Base-by-base conservation (phyloP, 257 asterid genomes). In the Jacaranda mimosifolia region DNA sequence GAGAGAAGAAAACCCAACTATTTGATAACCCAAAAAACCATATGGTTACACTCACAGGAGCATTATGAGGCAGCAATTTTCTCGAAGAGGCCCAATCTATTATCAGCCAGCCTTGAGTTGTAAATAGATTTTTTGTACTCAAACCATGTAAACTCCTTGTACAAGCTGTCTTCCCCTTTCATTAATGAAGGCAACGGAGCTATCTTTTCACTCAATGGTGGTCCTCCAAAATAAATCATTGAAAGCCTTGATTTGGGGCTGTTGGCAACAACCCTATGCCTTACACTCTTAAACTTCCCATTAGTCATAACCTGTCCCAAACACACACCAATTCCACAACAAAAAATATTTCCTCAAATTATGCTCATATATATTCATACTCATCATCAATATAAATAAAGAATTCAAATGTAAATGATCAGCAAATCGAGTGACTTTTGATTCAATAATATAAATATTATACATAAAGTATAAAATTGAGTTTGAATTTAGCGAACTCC, bases 71-170 rank as follows among this genome's bases (percentile, higher is more conserved):
- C 90, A 21, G 87, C 89, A 67, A 88, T 84, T 76, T 89, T 89
- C 76, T 89, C 89, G 57, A 86, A 89, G 36, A 68, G 88, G 58
- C 90, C 89, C 83, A 89, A 71, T 71, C 93, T 85, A 74, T 87
- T 85, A 77, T 89, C 91, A 67, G 87, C 87, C 78, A 89, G 82
- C 84, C 86, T 83, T 11, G 91, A 79, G 70, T 78, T 87, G 66
- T 80, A 85, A 19, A 81, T 85, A 40, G 90, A 89, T 72, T 80
- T 87, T 60, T 89, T 89, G 82, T 85, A 89, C 66, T 89, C 93
- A 77, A 82, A 89, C 93, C 93, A 89, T 5, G 93, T 89, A 83
- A 89, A 87, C 74, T 89, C 93, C 76, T 85, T 85, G 89, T 89
- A 89, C 83, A 89, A 87, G 63, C 91, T 86, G 84, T 82, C 90